Base-by-base conservation (phyloP, 192 early-diverging fungal genomes). In the Gamsiella multidivaricata region DNA sequence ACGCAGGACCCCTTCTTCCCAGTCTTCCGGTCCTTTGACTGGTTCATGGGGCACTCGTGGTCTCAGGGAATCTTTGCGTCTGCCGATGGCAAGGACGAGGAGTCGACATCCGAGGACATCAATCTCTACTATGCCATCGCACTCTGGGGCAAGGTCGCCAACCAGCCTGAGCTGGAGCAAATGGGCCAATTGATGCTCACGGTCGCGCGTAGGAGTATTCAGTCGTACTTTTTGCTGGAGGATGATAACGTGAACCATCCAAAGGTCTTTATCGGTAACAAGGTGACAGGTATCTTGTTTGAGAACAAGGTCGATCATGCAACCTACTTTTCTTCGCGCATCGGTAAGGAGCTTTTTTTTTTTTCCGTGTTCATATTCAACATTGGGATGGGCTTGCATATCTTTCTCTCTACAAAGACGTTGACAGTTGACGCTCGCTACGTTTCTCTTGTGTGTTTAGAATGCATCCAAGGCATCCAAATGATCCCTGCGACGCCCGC, bases 11-110 rank as follows among this genome's bases (percentile, higher is more conserved):
- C 18, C 0, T 33, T 61, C 52, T 80, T 80, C 37, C 78, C 78
- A 14, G 59, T 55, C 10, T 80, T 80, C 22, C 62, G 78, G 2
- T 50, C 68, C 5, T 71, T 61, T 60, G 78, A 80, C 58, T 80
- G 78, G 78, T 80, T 61, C 33, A 66, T 71, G 61, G 78, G 78
- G 5, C 78, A 80, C 53, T 80, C 78, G 9, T 80, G 78, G 78
- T 80, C 78, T 0, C 68, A 65, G n/a, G 78, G 78, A 25, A 60
- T 80, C 28, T 71, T 80, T 56, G 54, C 56, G 8, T 65, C 78
- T 10, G 25, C 28, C 9, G 78, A 80, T 54, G 69, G 78, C 50
- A 80, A 80, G 31, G 69, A 80, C 23, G 78, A 71, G 32, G 69
- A 80, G 39, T 80, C 78, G n/a, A 71, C 68, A 1, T 71, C 68